phyloP scores from a whole-genome alignment of 345 rosid species.

The Gossypium anomalum region DNA sequence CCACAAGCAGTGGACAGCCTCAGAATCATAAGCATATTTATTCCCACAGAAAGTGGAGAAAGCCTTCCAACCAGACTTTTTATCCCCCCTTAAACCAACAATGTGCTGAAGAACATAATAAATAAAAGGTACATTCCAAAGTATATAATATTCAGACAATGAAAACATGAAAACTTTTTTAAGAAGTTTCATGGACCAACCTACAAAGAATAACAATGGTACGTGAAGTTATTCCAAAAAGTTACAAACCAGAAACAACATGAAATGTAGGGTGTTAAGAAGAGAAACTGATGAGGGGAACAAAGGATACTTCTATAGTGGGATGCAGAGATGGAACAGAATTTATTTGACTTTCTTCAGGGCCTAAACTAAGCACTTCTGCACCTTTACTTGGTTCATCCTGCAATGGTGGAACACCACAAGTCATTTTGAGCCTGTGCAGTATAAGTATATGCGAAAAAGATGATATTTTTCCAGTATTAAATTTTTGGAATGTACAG shows the following conservation, averaged over 20 bases:
- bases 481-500: not conserved
- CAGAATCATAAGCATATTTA: not conserved
- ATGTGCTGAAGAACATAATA: not conserved
- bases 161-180: not conserved
- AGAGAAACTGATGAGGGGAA: not conserved
- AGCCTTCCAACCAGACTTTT: not conserved
- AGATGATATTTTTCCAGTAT: not conserved
- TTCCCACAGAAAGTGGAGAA: not conserved
- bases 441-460: too few relatives aligned
- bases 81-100: not conserved
- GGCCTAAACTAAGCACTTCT: conserved; percentile 14
- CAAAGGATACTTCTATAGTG: conserved; percentile 23
- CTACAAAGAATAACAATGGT: not conserved
- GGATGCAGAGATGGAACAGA: conserved; percentile 21
- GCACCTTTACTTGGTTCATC: conserved; percentile 12
- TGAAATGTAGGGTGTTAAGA: not conserved
- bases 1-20: not conserved
- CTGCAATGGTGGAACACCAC: not conserved
- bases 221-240: not conserved
- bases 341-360: conserved; percentile 25
- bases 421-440: not conserved
- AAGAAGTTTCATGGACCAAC: not conserved
- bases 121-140: not conserved
- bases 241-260: not conserved
- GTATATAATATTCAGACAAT: not conserved